Conservation (phyloP, 1,284 basidiomycete genomes). For the Melampsora larici-populina region DNA sequence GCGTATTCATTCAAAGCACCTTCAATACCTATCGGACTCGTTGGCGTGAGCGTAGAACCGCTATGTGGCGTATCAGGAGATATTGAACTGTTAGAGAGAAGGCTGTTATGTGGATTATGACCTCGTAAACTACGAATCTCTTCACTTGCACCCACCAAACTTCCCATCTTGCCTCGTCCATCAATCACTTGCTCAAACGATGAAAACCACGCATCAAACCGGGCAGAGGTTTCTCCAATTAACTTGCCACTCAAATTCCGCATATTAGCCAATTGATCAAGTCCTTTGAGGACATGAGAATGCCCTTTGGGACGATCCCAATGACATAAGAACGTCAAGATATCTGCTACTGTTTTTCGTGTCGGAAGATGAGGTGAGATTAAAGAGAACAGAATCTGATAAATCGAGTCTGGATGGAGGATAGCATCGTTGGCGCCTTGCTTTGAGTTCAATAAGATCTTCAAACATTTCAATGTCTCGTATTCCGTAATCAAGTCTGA, state of each 20-base stretch:
- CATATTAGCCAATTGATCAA: slow-evolving; percentile 59
- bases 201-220: slow-evolving; percentile 87
- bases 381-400: slow-evolving; percentile 77
- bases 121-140: slow-evolving; percentile 65
- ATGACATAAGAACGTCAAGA: slow-evolving; percentile 62
- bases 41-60: slow-evolving; percentile 58
- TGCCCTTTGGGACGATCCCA: slow-evolving; percentile 58
- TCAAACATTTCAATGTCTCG: slow-evolving; percentile 83
- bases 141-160: slow-evolving; percentile 86
- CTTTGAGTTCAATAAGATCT: slow-evolving; percentile 73
- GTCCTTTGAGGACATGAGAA: slow-evolving; percentile 57
- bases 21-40: slow-evolving; percentile 60
- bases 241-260: slow-evolving; percentile 64
- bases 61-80: slow-evolving; percentile 45
- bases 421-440: slow-evolving; percentile 73
- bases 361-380: slow-evolving; percentile 78
- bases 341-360: slow-evolving; percentile 74
- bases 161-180: slow-evolving; percentile 91
- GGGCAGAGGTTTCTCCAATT: slow-evolving; percentile 58
- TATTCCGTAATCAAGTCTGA: slow-evolving; percentile 73
- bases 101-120: slow-evolving; percentile 42
- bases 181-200: slow-evolving; percentile 72
- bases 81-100: slow-evolving; percentile 37
- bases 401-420: slow-evolving; percentile 71
- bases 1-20: slow-evolving; percentile 72